Percentiles rank a stretch among this genome's conserved stretches.
Conservation (phyloP, 345 rosid genomes). For the Raphanus sativus region DNA sequence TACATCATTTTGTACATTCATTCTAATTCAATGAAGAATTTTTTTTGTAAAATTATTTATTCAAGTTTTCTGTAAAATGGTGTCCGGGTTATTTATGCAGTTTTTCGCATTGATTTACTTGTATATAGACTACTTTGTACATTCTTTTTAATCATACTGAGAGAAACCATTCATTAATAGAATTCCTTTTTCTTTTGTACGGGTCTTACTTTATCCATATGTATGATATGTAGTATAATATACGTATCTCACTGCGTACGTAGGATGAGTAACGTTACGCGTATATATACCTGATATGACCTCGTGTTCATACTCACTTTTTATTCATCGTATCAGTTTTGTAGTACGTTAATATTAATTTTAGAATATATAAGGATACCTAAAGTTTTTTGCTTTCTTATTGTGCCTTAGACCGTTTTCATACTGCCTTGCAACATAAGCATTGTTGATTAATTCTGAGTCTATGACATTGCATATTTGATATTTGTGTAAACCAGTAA, state of each 20-base stretch:
- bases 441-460: neutral
- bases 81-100: too few relatives aligned
- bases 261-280: slow-evolving; percentile 33
- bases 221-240: too few relatives aligned
- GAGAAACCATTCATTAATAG: neutral
- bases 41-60: too few relatives aligned
- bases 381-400: neutral
- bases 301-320: slow-evolving; percentile 27
- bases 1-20: too few relatives aligned
- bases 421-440: neutral
- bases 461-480: neutral
- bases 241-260: slow-evolving; percentile 2
- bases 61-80: too few relatives aligned
- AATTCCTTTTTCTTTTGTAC: neutral
- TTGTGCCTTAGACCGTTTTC: neutral
- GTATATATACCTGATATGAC: slow-evolving; percentile 18
- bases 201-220: too few relatives aligned
- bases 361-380: neutral
- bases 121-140: neutral
- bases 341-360: neutral
- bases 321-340: slow-evolving; percentile 7
- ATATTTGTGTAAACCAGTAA: neutral
- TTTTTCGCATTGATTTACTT: too few relatives aligned
- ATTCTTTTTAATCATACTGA: neutral
- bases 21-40: too few relatives aligned